Conservation (phyloP, 345 rosid genomes). For the Lepidium aucheri region DNA sequence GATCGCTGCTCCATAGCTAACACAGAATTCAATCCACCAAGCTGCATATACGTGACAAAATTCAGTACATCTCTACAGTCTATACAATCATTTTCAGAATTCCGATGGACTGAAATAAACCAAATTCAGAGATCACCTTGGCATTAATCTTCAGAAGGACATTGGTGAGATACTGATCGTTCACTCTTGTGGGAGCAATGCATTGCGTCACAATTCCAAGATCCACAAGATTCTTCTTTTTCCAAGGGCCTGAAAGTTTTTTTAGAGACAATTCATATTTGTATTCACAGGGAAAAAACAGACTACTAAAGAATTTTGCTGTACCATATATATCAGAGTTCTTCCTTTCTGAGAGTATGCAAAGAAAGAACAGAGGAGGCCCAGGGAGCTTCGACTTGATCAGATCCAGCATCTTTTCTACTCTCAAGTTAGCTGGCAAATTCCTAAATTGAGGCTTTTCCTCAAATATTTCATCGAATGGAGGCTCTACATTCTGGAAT, state of each 20-base stretch:
- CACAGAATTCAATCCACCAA: conserved; percentile 82
- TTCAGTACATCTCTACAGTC: neutral
- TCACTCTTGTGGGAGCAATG: conserved; percentile 65
- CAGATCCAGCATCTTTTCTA: conserved; percentile 75
- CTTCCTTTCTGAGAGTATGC: conserved; percentile 75
- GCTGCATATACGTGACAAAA: conserved; percentile 34
- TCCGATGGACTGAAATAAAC: neutral
- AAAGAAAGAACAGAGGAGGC: conserved; percentile 70
- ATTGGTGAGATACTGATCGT: conserved; percentile 88
- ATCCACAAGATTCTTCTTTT: conserved; percentile 62
- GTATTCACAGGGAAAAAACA: neutral
- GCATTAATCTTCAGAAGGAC: conserved; percentile 86
- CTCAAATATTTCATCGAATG: conserved; percentile 38
- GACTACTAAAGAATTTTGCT: neutral
- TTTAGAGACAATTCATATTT: neutral
- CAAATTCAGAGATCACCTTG: conserved; percentile 40
- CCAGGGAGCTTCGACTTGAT: conserved; percentile 57
- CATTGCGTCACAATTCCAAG: conserved; percentile 89
- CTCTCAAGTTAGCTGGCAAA: conserved; percentile 54
- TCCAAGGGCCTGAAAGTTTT: conserved; percentile 71
- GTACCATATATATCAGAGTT: conserved; percentile 78
- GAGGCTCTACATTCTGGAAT: conserved; percentile 41
- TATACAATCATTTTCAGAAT: neutral
- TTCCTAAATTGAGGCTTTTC: conserved; percentile 46
- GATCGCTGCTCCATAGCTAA: conserved; percentile 64